Conservation (phyloP, 768 basidiomycete species). For the Kwoniella newhampshirensis region DNA sequence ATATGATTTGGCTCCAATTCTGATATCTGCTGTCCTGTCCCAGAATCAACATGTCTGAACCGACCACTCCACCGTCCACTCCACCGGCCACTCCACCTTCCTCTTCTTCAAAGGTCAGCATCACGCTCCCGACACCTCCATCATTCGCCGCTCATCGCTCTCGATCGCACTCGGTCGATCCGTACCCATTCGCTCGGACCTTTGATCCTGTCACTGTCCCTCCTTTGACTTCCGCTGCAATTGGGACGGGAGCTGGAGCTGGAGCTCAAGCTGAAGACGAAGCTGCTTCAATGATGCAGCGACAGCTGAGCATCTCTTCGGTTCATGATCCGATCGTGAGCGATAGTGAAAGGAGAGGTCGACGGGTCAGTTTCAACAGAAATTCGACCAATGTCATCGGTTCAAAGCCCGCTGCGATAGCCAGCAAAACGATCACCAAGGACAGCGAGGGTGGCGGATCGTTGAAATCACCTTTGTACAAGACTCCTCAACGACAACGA, state of each 20-base stretch:
- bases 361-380: constrained; percentile 10
- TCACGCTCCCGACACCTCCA: constrained; percentile 41
- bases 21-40: too few species aligned
- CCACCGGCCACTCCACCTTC: background rate
- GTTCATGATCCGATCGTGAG: constrained; percentile 7
- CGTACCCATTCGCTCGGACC: too few species aligned
- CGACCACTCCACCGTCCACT: background rate
- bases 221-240: too few species aligned
- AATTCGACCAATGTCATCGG: constrained; percentile 2
- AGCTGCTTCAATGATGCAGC: too few species aligned
- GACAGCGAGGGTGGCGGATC: background rate
- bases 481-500: constrained; percentile 17
- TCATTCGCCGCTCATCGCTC: constrained; percentile 35
- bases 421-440: background rate
- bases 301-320: constrained; percentile 17
- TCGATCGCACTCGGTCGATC: background rate
- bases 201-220: too few species aligned
- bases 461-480: constrained; percentile 16
- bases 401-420: background rate
- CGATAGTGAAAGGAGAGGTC: constrained; percentile 2
- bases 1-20: too few species aligned
- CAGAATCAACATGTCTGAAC: constrained; percentile 6
- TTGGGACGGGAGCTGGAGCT: too few species aligned
- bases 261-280: too few species aligned
- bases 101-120: constrained; percentile 2